Evolutionary conservation across 768 basidiomycete genomes (phyloP), one percentile per base, ranked within the genome.

Genomic region (Naematelia encephala): DNA sequence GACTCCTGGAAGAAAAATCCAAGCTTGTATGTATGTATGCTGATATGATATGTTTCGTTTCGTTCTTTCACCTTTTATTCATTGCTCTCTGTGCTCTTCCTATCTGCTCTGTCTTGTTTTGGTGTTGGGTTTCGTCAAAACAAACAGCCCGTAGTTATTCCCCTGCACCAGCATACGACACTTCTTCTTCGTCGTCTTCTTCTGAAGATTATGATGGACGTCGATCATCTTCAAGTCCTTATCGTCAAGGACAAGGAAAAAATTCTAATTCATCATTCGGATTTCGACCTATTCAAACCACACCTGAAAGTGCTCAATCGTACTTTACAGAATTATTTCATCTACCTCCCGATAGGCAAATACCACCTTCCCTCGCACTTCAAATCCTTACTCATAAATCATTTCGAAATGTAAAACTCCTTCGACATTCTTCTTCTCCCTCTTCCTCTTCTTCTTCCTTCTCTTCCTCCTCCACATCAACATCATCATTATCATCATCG

Each of bases 351-450:
- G 46, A 62, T 11, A 60, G 60, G n/a, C 55, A 58, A 46, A 72
- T 77, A 59, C 64, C 74, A 16, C 68, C 70, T 1, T 47, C 55
- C n/a, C 64, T 75, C 8, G 65, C 74, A 4, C 61, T 77, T 2
- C 74, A 73, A 42, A 73, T 74, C 51, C 58, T 77, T 16, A 77
- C 75, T 0, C 75, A 77, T 57, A 75, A 75, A 69, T 75, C 74
- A 42, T 77, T 69, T 51, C 62, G 67, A n/a, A 68, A 64, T 51
- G 64, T 62, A 5, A 73, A 77, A 27, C 45, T 62, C n/a, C 62
- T 74, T 45, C 64, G 66, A 4, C 62, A 58, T 52, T 52, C 58
- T 12, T 44, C 23, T 19, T 27, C 52, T 16, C 14, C 27, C 51
- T 34, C 51, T 5, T 30, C 34, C 51, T 14, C 34, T 5, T 30